Evolutionary conservation across 2,329 filamentous ascomycete genomes (phyloP), one percentile per base, ranked within the genome.

Genomic region (Rhynchosporium secalis): DNA sequence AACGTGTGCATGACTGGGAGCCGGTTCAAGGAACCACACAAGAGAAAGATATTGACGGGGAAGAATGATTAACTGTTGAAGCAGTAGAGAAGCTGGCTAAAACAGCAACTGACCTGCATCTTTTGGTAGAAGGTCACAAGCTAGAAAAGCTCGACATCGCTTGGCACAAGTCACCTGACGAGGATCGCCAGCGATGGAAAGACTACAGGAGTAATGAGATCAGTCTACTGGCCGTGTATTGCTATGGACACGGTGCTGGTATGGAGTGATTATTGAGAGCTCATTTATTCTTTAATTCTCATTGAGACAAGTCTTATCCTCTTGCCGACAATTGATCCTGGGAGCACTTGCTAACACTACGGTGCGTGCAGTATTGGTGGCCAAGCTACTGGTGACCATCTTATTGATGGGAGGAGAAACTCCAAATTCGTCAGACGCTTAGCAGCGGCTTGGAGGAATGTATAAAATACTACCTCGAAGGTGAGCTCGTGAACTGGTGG

Each of bases 321-420:
- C 5, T 10, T 36, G 20, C 20, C 20, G 20, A 20, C 20, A 20
- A 20, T 36, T 36, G 2, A 36, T 36, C 9, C 5, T 36, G 33
- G 9, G 33, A 36, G 33, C 5, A 10, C 33, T 36, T 36, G 33
- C 33, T 36, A 36, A 36, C 33, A 6, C 33, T 10, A 1, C 9
- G 33, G 33, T 36, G 33, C 9, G 33, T 36, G 9, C 1, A 36
- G 33, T n/a, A 12, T 54, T 15, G 51, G 51, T 13, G 12, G 36
- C 29, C 36, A n/a, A 13, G 20, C 13, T 26, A n/a, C 28, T 3
- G 33, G n/a, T 9, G 51, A 38, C 36, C 40, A 54, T 40, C 36
- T 54, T 10, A 33, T 40, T 8, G 51, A 54, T 26, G 51, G 51
- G 33, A 54, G 33, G 20, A 54, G 51, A 15, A 40, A 54, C 36